Evolutionary conservation across 2,329 filamentous ascomycete species (phyloP), one percentile per base, ranked within the genome.

Genomic region (Thielaviopsis euricoi): DNA sequence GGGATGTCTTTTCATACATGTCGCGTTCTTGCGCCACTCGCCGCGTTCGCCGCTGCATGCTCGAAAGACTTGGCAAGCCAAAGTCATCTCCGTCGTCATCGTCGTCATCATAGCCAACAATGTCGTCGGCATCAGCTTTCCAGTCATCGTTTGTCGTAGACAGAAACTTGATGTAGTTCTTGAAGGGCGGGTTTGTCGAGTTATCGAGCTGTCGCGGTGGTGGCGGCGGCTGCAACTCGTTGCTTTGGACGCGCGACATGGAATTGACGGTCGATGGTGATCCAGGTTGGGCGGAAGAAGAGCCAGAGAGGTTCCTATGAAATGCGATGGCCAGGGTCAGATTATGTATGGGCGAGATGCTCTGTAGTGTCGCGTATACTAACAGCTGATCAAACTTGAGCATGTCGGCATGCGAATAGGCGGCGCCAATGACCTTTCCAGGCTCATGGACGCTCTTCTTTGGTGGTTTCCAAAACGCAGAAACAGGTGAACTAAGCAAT

Each of bases 381-480:
- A 78, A 93, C 88, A 91, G 65, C 26, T 83, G 81, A 66, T 89
- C 87, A 66, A 91, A 86, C 71, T 91, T 95, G 65, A 96, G 77
- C 67, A 95, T 88, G 72, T 97, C 90, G 26, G 91, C 88, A 71
- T 98, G 93, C 15, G 93, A 97, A 69, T 98, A 98, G 52, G 90
- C 86, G 58, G 93, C 93, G 64, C 93, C 93, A 60, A 97, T 86
- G 40, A 98, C 87, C 61, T 91, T 80, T 66, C 76, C 81, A 55
- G 82, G 73, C 64, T 86, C 83, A 67, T 79, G 77, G 55, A 73
- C 68, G 64, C 74, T 71, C 65, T 76, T 78, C 68, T 78, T 82
- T 40, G 76, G 70, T 19, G 74, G 77, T 76, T 71, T 71, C 91
- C 91, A 97, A 73, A 98, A 97, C 5, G 91, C 89, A 64, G 91